Conservation (phyloP, 2,329 filamentous ascomycete species). For the Diaporthe sp. region DNA sequence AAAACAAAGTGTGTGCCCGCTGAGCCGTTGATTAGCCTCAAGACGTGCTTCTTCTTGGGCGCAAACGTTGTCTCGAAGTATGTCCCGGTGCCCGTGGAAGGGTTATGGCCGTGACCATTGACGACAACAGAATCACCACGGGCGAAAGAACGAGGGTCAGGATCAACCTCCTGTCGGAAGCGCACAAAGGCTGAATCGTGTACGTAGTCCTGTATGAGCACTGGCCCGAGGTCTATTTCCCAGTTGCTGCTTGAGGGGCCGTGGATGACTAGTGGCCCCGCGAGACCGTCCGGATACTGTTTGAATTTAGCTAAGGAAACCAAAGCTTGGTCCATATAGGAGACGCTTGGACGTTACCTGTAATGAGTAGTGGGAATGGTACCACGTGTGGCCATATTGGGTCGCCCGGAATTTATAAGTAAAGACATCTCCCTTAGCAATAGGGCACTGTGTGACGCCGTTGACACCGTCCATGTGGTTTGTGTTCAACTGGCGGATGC, state of each 20-base stretch:
- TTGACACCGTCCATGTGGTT: conserved; percentile 52
- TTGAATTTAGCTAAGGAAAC: conserved; percentile 43
- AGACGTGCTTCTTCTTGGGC: conserved; percentile 56
- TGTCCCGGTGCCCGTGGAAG: conserved; percentile 39
- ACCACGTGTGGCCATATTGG: conserved; percentile 56
- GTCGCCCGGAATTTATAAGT: conserved; percentile 52
- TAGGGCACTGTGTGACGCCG: conserved; percentile 64
- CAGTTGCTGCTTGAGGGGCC: conserved; percentile 60
- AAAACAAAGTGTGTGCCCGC: conserved; percentile 54
- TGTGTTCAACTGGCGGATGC: conserved; percentile 49
- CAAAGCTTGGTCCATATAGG: conserved; percentile 41
- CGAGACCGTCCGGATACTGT: conserved; percentile 58
- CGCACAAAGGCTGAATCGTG: conserved; percentile 46
- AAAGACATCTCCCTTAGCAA: conserved; percentile 59
- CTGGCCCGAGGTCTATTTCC: conserved; percentile 62
- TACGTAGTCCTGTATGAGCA: conserved; percentile 65
- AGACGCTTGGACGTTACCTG: conserved; percentile 49
- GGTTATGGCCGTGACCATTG: conserved; percentile 50
- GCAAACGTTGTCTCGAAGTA: conserved; percentile 44
- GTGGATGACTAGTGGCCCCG: conserved; percentile 62
- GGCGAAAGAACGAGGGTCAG: conserved; percentile 11
- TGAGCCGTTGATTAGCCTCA: conserved; percentile 59
- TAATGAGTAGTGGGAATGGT: conserved; percentile 54
- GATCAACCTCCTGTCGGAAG: conserved; percentile 42
- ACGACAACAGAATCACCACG: conserved; percentile 51